Conservation (phyloP, 192 early-diverging fungal species). For the Rhizoclosmatium sp. region DNA sequence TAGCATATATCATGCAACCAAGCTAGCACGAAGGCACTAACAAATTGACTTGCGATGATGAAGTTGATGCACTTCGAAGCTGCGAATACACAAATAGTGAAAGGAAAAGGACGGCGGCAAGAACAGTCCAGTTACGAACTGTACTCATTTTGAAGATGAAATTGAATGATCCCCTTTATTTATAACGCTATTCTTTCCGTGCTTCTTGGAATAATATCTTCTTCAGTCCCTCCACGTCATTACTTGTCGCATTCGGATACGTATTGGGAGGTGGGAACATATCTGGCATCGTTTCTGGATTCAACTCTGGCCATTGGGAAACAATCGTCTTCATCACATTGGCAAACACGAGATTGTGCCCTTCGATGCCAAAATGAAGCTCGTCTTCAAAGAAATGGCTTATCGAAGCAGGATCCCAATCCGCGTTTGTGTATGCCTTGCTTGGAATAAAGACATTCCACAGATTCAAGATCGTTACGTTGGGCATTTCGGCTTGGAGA, state of each 20-base stretch:
- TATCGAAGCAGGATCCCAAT: not conserved
- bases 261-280: not conserved
- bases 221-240: no score
- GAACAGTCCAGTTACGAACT: no score
- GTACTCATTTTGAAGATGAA: no score
- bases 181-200: no score
- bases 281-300: not conserved
- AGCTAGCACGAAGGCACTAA: no score
- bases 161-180: no score
- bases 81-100: no score
- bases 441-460: conserved; percentile 30
- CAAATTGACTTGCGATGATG: no score
- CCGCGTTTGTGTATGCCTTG: conserved; percentile 24
- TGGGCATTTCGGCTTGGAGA: not conserved
- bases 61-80: no score
- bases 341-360: not conserved
- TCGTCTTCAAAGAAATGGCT: conserved; percentile 6
- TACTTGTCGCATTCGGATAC: not conserved
- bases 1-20: no score
- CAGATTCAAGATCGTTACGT: conserved; percentile 30
- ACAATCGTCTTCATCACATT: not conserved
- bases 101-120: no score
- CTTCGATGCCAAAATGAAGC: not conserved
- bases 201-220: no score
- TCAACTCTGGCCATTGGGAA: not conserved